Conservation (phyloP, 1,284 basidiomycete genomes). For the Apiotrichum akiyoshidainum region DNA sequence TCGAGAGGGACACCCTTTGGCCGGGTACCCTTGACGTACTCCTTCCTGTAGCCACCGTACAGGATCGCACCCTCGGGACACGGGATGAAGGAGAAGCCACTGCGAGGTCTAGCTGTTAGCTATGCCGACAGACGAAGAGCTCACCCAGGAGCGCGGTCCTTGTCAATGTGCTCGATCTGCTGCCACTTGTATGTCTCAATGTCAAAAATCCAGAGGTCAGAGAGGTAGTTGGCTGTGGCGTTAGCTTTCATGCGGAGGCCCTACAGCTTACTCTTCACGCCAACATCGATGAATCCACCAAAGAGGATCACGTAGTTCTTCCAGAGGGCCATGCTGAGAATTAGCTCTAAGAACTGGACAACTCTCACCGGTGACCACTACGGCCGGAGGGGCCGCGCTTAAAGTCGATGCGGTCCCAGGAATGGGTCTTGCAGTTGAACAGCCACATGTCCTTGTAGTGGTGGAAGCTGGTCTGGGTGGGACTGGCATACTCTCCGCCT, state of each 20-base stretch:
- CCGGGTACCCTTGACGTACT: conserved; percentile 81
- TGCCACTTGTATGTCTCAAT: conserved; percentile 84
- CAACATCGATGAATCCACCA: conserved; percentile 82
- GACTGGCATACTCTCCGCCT: conserved; percentile 81
- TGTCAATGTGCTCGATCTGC: conserved; percentile 69
- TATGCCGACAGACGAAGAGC: not conserved
- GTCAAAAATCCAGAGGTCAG: conserved; percentile 86
- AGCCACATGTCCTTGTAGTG: conserved; percentile 75
- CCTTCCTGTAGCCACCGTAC: conserved; percentile 91
- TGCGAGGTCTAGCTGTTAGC: conserved; percentile 60
- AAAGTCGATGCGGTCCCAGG: conserved; percentile 87
- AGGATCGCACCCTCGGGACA: conserved; percentile 75
- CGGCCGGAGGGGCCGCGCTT: conserved; percentile 76
- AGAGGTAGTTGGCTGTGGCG: conserved; percentile 70
- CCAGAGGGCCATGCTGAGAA: conserved; percentile 79
- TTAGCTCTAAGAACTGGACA: not conserved
- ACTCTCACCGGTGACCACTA: conserved; percentile 72
- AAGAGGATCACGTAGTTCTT: conserved; percentile 83
- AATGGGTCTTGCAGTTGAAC: conserved; percentile 54
- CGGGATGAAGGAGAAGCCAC: conserved; percentile 83
- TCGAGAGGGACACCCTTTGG: conserved; percentile 83
- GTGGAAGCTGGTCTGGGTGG: conserved; percentile 82
- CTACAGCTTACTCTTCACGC: conserved; percentile 61
- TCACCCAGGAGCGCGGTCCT: conserved; percentile 61
- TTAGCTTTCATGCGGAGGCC: not conserved